Percentiles rank a stretch among this genome's conserved stretches.
phyloP scores from a whole-genome alignment of 2,329 filamentous ascomycete species.

The Fusarium tupiense region DNA sequence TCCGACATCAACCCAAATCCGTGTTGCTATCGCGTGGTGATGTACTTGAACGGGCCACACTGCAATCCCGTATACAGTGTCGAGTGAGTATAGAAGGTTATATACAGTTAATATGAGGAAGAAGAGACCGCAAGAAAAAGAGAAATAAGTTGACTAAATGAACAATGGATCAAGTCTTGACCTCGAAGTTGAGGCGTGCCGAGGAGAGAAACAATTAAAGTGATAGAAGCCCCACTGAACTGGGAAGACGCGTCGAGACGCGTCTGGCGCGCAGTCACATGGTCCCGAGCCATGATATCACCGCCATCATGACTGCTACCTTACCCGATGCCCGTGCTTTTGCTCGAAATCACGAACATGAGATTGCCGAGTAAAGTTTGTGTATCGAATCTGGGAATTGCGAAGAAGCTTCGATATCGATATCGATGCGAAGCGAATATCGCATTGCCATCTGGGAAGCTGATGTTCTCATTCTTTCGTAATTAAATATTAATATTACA shows the following conservation, averaged over 20 bases:
- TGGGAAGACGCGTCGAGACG: slow-evolving; percentile 26
- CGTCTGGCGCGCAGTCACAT: slow-evolving; percentile 35
- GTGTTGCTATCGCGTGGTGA: neutral
- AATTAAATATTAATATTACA: neutral
- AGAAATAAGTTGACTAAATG: neutral
- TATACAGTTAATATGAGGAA: neutral
- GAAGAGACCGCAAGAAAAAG: neutral
- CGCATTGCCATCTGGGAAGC: accelerated
- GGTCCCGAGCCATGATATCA: slow-evolving; percentile 30
- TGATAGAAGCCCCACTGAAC: slow-evolving; percentile 14
- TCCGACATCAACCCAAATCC: neutral
- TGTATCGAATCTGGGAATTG: neutral
- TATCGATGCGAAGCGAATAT: too few species aligned
- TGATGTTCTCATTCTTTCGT: neutral
- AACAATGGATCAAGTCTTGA: neutral
- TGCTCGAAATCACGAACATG: neutral
- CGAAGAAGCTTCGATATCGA: neutral
- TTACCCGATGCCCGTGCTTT: neutral
- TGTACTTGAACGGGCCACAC: neutral
- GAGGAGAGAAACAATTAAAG: neutral
- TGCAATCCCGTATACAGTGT: accelerated
- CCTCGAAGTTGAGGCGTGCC: neutral
- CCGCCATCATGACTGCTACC: neutral
- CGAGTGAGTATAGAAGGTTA: neutral
- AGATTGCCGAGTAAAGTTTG: too few species aligned